These are phyloP conservation scores for Candida orba DNA, from an alignment of 805 yeast species.

Conservation along the genomic window DNA sequence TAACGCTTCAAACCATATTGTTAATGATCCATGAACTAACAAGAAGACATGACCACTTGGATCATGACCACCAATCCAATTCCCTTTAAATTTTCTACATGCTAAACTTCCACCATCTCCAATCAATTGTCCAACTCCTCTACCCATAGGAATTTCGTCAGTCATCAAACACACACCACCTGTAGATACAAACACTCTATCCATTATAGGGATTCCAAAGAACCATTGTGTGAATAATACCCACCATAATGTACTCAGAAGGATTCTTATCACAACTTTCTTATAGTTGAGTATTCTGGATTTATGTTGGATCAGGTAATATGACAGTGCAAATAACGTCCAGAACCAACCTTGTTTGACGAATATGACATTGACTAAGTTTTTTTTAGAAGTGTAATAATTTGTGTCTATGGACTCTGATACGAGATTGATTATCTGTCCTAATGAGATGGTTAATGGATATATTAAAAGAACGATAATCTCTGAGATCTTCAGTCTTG, in stretches of 20 bases:
- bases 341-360: conserved; percentile 93
- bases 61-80: conserved; percentile 86
- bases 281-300: conserved; percentile 1
- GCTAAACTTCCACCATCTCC: conserved; percentile 12
- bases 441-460: conserved; percentile 40
- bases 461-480: conserved; percentile 18
- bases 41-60: conserved; percentile 92
- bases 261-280: conserved; percentile 10
- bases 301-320: conserved; percentile 15
- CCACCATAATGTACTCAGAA: conserved; percentile 66
- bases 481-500: conserved; percentile 10
- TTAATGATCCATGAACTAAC: conserved; percentile 56
- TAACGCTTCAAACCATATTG: conserved; percentile 57
- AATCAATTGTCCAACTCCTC: conserved; percentile 59
- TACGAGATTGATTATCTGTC: conserved; percentile 39
- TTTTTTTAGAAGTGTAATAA: conserved; percentile 48
- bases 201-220: conserved; percentile 85
- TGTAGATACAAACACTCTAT: conserved; percentile 63
- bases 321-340: conserved; percentile 50
- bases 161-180: conserved; percentile 65
- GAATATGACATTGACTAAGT: conserved; percentile 62
- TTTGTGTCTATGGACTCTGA: conserved; percentile 2
- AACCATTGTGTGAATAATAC: conserved; percentile 76
- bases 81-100: conserved; percentile 56
- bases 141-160: conserved; percentile 57